A percentile compares a stretch with the other conserved stretches of the same genome.
Conservation (phyloP, 2,329 filamentous ascomycete genomes). For the Trichophaea hybrida region DNA sequence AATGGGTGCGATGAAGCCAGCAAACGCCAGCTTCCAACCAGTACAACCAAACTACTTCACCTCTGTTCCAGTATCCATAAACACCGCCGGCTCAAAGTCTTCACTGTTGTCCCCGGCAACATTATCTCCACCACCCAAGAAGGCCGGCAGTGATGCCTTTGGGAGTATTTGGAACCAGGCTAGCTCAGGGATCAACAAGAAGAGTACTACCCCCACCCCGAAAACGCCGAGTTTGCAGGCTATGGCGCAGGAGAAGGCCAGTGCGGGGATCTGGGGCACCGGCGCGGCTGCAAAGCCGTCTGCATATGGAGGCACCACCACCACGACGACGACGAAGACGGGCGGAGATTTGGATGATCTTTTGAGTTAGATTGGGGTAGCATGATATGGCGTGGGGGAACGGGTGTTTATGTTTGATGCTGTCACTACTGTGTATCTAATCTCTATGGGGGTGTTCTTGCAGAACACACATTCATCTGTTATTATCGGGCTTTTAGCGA, state of each 20-base stretch:
- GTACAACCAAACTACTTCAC: constrained; percentile 89
- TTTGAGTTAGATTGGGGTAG: constrained; percentile 3
- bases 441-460: background rate
- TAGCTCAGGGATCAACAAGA: constrained; percentile 61
- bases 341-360: constrained; percentile 21
- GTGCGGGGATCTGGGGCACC: constrained; percentile 82
- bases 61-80: constrained; percentile 41
- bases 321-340: constrained; percentile 19
- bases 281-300: constrained; percentile 31
- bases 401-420: background rate
- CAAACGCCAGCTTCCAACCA: constrained; percentile 48
- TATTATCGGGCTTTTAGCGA: too few relatives aligned
- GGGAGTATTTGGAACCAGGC: constrained; percentile 65
- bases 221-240: constrained; percentile 74
- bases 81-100: constrained; percentile 21
- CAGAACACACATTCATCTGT: too few relatives aligned
- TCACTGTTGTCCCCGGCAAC: constrained; percentile 32
- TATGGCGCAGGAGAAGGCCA: constrained; percentile 95
- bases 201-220: constrained; percentile 40
- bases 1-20: constrained; percentile 33
- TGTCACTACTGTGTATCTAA: background rate
- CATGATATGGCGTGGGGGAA: background rate
- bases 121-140: constrained; percentile 38
- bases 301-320: background rate
- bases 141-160: constrained; percentile 67